These are phyloP conservation scores for Pythium utonaiense DNA, from an alignment of 352 stramenopile genomes.

Conservation along the genomic window DNA sequence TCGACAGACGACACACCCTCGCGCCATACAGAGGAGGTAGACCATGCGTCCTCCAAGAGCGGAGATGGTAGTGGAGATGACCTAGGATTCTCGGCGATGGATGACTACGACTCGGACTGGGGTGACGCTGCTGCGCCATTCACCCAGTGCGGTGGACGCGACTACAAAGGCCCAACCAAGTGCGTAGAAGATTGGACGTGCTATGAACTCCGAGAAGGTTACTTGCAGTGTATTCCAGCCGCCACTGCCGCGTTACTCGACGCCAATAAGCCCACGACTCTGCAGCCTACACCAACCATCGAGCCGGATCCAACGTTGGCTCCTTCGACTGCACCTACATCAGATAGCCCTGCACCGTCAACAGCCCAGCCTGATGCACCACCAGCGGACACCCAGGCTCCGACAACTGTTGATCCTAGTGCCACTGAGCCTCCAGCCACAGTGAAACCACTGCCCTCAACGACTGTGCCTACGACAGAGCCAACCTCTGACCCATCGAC, in stretches of 20 bases:
- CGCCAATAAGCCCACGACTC: not conserved
- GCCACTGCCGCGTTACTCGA: not conserved
- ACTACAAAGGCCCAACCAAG: not conserved
- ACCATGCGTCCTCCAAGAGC: not conserved
- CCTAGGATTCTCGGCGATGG: not conserved
- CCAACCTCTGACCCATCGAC: not conserved
- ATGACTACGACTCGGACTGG: not conserved
- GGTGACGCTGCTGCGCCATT: not conserved
- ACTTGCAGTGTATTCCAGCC: not conserved
- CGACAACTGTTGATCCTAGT: too few relatives aligned
- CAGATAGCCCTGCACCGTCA: not conserved
- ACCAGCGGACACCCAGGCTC: too few relatives aligned
- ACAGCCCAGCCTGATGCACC: not conserved
- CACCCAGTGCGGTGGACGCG: not conserved
- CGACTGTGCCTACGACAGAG: too few relatives aligned
- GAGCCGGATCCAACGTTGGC: not conserved
- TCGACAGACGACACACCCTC: not conserved
- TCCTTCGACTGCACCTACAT: not conserved
- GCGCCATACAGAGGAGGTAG: not conserved
- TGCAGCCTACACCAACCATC: not conserved
- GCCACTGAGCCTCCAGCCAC: too few relatives aligned
- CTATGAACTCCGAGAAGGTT: not conserved
- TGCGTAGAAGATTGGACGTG: constrained; percentile 2
- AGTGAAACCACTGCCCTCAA: too few relatives aligned
- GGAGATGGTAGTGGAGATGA: not conserved